Conservation (phyloP, 1,284 basidiomycete species). For the Marasmius oreades region DNA sequence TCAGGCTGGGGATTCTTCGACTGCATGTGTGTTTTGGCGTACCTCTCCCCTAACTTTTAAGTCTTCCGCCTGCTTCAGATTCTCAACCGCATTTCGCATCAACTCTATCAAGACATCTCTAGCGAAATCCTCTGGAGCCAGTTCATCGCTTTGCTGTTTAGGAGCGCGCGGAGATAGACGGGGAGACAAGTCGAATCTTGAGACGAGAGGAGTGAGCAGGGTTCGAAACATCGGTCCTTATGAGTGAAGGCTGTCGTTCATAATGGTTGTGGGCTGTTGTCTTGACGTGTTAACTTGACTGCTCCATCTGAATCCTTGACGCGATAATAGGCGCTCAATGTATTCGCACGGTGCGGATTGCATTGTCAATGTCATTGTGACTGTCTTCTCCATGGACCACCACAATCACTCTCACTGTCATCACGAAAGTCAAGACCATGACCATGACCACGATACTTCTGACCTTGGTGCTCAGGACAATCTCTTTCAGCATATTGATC, state of each 20-base stretch:
- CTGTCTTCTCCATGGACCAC: conserved; percentile 36
- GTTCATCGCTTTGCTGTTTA: conserved; percentile 35
- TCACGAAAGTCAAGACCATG: conserved; percentile 55
- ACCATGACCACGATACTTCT: conserved; percentile 32
- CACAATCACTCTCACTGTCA: conserved; percentile 52
- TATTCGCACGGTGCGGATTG: too few relatives aligned
- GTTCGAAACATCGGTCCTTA: conserved; percentile 41
- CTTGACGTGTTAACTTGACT: too few relatives aligned
- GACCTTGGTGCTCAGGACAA: conserved; percentile 65
- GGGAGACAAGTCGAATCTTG: conserved; percentile 43
- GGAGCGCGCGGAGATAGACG: conserved; percentile 20
- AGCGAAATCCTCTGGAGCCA: conserved; percentile 66
- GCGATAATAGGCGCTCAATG: too few relatives aligned
- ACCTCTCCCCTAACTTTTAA: conserved; percentile 49
- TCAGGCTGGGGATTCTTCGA: background rate
- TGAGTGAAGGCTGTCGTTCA: conserved; percentile 3
- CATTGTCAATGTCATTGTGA: background rate
- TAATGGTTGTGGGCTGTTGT: background rate
- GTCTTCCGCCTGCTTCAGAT: conserved; percentile 53
- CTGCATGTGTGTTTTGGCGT: conserved; percentile 15
- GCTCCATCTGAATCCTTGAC: too few relatives aligned
- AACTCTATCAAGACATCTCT: conserved; percentile 67
- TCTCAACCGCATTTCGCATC: conserved; percentile 66
- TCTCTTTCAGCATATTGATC: conserved; percentile 66
- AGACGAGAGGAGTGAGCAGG: conserved; percentile 46